Evolutionary conservation across 257 asterid genomes (phyloP), one percentile per base, ranked within the genome.

Genomic region (Eucommia ulmoides): DNA sequence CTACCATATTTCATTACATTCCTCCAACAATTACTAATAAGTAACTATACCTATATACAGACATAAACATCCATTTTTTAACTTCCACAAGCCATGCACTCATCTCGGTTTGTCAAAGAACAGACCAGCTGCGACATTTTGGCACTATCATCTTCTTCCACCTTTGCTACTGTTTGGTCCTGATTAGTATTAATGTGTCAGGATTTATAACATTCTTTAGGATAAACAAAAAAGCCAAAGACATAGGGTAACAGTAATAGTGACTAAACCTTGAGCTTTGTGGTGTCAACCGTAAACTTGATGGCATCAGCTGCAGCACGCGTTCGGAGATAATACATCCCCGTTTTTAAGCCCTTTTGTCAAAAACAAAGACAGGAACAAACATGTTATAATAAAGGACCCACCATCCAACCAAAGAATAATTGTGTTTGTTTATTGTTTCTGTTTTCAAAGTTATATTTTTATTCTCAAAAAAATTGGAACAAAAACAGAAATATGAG

Each of bases 261-360:
- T 52, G 23, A 23, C 33, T 35, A 29, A 61, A 81, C 94, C 73
- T 80, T 81, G 35, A 84, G 50, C 80, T 79, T 74, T 20, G 79
- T 26, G n/a, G 93, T 76, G 68, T 89, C 93, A 1, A 89, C 94
- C 2, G 97, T 89, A 68, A 82, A 85, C 65, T 89, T 80, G 67
- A 85, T 85, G 19, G 97, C 97, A 69, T 85, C 94, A 41, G 94
- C 96, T 47, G 96, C 96, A 44, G 97, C 93, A 7, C 93, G 94
- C 9, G 97, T 71, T 55, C 96, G 69, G 19, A 89, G 74, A 58
- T 82, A 89, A 70, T 89, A 89, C 97, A 89, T 82, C 56, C 96
- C 96, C 0, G 97, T 84, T 77, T 89, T 89, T 81, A 89, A 60
- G 21, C 95, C 97, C 97, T 84, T 65, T 56, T 33, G 48, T 35